A percentile compares a stretch with the other conserved stretches of the same genome.
Evolutionary conservation across 2,329 filamentous ascomycete genomes (phyloP).

Genomic region (Talaromyces atroroseus): DNA sequence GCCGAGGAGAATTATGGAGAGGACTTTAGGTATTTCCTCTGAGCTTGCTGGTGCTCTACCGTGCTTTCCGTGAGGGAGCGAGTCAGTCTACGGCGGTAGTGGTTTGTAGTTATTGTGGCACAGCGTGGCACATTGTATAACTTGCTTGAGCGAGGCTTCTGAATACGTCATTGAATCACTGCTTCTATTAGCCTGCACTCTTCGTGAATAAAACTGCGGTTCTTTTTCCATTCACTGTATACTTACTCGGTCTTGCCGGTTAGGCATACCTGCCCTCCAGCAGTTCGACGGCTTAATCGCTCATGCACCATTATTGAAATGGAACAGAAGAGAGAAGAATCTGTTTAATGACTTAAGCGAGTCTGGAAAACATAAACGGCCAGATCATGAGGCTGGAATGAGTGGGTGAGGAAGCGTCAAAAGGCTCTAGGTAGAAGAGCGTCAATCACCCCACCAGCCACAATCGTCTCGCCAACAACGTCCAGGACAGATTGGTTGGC

Average conservation of each 20-base stretch:
- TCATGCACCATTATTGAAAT: neutral
- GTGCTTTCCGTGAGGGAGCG: too few species aligned
- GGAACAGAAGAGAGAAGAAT: neutral
- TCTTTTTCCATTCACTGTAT: too few species aligned
- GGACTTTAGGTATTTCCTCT: slow-evolving; percentile 34
- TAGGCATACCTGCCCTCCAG: too few species aligned
- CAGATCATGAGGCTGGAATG: neutral
- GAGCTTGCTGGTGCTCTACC: slow-evolving; percentile 6
- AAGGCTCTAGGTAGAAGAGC: neutral
- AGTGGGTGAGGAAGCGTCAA: neutral
- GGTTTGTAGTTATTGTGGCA: neutral
- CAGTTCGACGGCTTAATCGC: too few species aligned
- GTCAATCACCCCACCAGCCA: neutral
- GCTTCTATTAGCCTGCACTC: too few species aligned
- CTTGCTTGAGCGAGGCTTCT: neutral
- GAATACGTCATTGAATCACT: neutral
- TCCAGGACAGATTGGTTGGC: neutral
- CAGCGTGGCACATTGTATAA: neutral
- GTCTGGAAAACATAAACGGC: neutral
- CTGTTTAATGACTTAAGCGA: neutral
- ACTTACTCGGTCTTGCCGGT: too few species aligned
- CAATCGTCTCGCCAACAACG: neutral
- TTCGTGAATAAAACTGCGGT: too few species aligned
- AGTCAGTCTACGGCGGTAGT: neutral
- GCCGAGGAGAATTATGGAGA: slow-evolving; percentile 39